Base-by-base conservation (phyloP, 441 rosid species). In the Populus hybrid region DNA sequence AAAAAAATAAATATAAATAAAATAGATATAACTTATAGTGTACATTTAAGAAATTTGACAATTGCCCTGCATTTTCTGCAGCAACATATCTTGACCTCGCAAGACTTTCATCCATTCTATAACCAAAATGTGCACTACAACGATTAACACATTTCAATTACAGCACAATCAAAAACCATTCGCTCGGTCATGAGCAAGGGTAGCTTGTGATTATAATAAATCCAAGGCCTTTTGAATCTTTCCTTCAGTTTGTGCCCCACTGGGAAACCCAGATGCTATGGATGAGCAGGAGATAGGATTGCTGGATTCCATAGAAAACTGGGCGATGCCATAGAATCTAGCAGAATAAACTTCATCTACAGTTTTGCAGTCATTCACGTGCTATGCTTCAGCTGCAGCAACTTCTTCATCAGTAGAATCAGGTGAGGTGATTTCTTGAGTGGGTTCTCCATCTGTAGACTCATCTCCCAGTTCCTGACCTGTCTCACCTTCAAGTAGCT, bases 341-440 rank as follows among this genome's bases (percentile, higher is more conserved):
- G 28, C 77, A 8, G 82, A 16, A 35, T 18, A 69, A 64, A 68
- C 28, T 66, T 78, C 70, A 73, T 35, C 33, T 31, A 59, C 40
- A 28, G 5, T 64, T 61, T 72, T 4, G 21, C 42, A 20, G 16
- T 29, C 45, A 59, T 23, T 11, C 72, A 56, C 2, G 40, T 45
- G 18, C 73, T 85, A 91, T 10, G 89, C 94, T 80, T 90, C 92
- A 74, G 82, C 89, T 16, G 88, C 98, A 23, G 85, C 77, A 70
- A 89, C 70, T 80, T 95, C 99, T 85, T 93, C 98, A 74, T 95
- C 98, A 0, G 92, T 90, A 53, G 78, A 78, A 64, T 92, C 94
- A 16, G 91, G 71, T 38, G 92, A 69, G 80, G 88, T 45, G 40
- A 82, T 67, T 81, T 87, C 92, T 77, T 81, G 84, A 0, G 68